Evolutionary conservation across 257 asterid species (phyloP).

Genomic region (Haberlea rhodopensis): DNA sequence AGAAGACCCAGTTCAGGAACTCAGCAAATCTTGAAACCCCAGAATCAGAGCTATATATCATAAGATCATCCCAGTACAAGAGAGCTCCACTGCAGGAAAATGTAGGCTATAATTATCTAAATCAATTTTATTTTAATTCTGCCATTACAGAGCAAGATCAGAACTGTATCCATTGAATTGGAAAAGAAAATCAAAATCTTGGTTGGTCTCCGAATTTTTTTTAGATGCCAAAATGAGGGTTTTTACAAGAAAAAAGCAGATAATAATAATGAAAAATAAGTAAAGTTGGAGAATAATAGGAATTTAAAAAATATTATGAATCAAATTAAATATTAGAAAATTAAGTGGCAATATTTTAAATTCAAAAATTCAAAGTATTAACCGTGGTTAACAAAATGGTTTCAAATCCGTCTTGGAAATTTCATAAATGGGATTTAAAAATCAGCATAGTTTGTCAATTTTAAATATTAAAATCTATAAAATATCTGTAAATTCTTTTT

Average conservation of each 20-base stretch:
- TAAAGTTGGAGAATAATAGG: slow-evolving; percentile 30
- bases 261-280: slow-evolving; percentile 26
- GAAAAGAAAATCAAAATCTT: slow-evolving; percentile 25
- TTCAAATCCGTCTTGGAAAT: slow-evolving; percentile 86
- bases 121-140: slow-evolving; percentile 28
- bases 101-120: slow-evolving; percentile 30
- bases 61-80: slow-evolving; percentile 42
- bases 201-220: slow-evolving; percentile 28
- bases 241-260: slow-evolving; percentile 40
- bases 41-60: slow-evolving; percentile 32
- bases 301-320: slow-evolving; percentile 32
- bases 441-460: slow-evolving; percentile 44
- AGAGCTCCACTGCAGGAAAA: slow-evolving; percentile 36
- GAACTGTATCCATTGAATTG: slow-evolving; percentile 32
- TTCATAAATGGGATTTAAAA: slow-evolving; percentile 48
- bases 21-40: slow-evolving; percentile 36
- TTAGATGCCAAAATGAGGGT: slow-evolving; percentile 36
- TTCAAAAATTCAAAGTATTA: slow-evolving; percentile 65
- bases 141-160: slow-evolving; percentile 47
- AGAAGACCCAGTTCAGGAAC: slow-evolving; percentile 32
- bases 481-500: slow-evolving; percentile 25
- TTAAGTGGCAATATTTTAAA: slow-evolving; percentile 56
- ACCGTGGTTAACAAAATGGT: slow-evolving; percentile 79
- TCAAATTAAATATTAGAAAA: slow-evolving; percentile 36
- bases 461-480: slow-evolving; percentile 34